Percentiles rank a stretch among this genome's conserved stretches.
Evolutionary conservation across 2,329 filamentous ascomycete genomes (phyloP).

Genomic region (Calycina herbarum): DNA sequence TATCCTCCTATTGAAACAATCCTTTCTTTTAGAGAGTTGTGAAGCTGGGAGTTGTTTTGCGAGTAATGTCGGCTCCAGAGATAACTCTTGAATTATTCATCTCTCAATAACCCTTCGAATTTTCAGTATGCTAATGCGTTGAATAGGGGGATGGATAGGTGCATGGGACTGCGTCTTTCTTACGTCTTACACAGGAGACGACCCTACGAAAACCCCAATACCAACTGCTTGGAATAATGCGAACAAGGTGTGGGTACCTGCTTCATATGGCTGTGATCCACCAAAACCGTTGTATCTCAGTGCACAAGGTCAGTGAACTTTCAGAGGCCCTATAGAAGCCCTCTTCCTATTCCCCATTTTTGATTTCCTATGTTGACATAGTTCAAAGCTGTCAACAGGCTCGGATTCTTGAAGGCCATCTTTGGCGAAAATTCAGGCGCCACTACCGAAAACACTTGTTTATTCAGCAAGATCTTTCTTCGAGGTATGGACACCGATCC

Average conservation of each 20-base stretch:
- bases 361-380: constrained; percentile 7
- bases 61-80: too few species aligned
- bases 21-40: too few species aligned
- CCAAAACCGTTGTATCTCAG: background rate
- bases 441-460: constrained; percentile 7
- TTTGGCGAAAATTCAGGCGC: background rate
- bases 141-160: too few species aligned
- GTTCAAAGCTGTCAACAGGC: constrained; percentile 12
- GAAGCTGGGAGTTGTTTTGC: too few species aligned
- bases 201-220: too few species aligned
- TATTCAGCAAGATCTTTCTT: constrained; percentile 6
- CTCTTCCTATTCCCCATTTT: constrained; percentile 1
- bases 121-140: too few species aligned
- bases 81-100: too few species aligned
- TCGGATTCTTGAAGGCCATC: background rate
- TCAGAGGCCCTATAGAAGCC: constrained; percentile 4
- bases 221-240: constrained; percentile 10
- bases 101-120: too few species aligned
- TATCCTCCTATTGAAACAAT: too few species aligned
- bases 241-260: constrained; percentile 14
- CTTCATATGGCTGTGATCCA: constrained; percentile 6
- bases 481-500: background rate
- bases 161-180: constrained; percentile 14
- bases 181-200: background rate
- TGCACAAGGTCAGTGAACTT: constrained; percentile 12